Evolutionary conservation across 176 grass and related monocot genomes (phyloP).

Genomic region (Rhipidocladum racemiflorum): DNA sequence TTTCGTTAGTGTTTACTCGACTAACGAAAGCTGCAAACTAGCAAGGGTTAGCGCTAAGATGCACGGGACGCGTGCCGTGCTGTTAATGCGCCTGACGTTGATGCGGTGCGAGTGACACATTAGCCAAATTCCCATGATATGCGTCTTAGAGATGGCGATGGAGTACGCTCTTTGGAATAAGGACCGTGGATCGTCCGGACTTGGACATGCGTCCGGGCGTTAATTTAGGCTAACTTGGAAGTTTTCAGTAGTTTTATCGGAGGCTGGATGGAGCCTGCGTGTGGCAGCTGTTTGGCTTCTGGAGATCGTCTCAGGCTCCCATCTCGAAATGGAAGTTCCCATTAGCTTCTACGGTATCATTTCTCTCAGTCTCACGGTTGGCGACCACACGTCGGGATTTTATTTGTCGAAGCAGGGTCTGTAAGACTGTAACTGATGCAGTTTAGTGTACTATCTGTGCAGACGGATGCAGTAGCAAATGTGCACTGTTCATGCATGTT

Average conservation of each 20-base stretch:
- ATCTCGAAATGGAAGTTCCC: background rate
- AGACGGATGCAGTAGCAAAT: background rate
- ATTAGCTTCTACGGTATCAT: background rate
- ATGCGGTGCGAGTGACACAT: background rate
- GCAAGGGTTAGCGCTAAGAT: background rate
- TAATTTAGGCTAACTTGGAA: background rate
- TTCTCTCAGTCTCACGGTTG: background rate
- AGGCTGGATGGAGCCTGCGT: background rate
- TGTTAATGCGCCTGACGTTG: background rate
- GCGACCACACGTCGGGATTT: background rate
- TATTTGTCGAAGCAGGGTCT: too few relatives aligned
- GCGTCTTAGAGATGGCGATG: background rate
- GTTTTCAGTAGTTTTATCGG: background rate
- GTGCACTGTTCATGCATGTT: conserved; percentile 5
- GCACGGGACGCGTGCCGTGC: conserved; percentile 9
- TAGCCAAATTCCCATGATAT: background rate
- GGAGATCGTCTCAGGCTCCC: background rate
- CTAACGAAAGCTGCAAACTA: background rate
- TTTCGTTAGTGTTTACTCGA: background rate
- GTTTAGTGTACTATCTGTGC: background rate
- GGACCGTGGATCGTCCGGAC: background rate
- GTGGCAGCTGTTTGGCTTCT: background rate
- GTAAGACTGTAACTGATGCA: background rate
- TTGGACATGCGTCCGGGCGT: background rate
- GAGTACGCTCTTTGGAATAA: background rate